Evolutionary conservation across 2,329 filamentous ascomycete genomes (phyloP).

Genomic region (Rosellinia necatrix): DNA sequence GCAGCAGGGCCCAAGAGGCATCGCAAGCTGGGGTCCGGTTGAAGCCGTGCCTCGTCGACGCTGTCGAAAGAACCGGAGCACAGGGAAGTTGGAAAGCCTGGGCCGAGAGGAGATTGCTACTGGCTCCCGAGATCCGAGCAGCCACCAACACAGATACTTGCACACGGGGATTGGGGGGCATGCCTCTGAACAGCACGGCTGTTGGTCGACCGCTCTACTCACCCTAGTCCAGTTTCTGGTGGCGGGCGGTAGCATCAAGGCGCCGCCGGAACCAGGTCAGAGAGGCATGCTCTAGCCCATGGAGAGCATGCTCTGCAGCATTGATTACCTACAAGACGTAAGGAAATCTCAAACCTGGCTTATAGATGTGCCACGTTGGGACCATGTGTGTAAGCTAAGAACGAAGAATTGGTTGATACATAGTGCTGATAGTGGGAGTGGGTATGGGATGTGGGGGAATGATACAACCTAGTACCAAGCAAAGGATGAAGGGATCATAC

Average conservation of each 20-base stretch:
- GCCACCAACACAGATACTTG: slow-evolving; percentile 8
- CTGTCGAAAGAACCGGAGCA: slow-evolving; percentile 12
- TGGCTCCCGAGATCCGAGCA: slow-evolving; percentile 3
- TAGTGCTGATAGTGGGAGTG: neutral
- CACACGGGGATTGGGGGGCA: neutral
- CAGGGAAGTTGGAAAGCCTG: neutral
- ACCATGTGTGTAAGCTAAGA: slow-evolving; percentile 11
- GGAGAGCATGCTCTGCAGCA: slow-evolving; percentile 1
- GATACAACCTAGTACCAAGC: neutral
- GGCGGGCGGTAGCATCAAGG: slow-evolving; percentile 11
- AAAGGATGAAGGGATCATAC: neutral
- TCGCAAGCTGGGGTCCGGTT: neutral
- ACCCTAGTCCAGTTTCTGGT: slow-evolving; percentile 19
- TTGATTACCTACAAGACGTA: slow-evolving; percentile 15
- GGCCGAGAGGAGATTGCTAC: slow-evolving; percentile 3
- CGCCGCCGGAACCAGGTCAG: slow-evolving; percentile 23
- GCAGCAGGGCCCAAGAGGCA: slow-evolving; percentile 13
- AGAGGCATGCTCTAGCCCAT: slow-evolving; percentile 4
- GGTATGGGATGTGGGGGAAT: neutral
- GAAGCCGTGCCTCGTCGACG: neutral
- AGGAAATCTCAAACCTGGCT: slow-evolving; percentile 9
- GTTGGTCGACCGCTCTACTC: slow-evolving; percentile 3
- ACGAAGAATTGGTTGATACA: slow-evolving; percentile 12
- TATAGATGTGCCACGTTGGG: slow-evolving; percentile 20
- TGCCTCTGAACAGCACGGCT: slow-evolving; percentile 3